Base-by-base conservation (phyloP, 2,329 filamentous ascomycete genomes). In the Aspergillus fumigatiaffinis region DNA sequence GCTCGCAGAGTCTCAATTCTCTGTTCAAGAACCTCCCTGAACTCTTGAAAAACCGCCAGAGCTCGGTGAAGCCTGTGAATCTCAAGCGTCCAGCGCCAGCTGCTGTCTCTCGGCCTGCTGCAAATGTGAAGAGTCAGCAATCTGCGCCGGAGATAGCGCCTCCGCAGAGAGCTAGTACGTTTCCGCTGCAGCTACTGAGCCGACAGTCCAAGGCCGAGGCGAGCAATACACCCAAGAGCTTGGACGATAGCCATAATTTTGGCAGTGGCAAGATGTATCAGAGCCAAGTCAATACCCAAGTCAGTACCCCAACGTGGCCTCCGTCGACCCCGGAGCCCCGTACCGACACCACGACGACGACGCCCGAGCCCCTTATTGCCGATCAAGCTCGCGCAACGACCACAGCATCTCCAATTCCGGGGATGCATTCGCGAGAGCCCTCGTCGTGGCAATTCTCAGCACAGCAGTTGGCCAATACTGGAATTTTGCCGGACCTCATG, bases 11-110 rank as follows among this genome's bases (percentile, higher is more conserved):
- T 44, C 80, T 99, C 28, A 84, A 86, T 70, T 81, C 82, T 51
- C 81, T 97, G 7, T 97, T 97, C 71, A 90, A 94, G 59, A 86
- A 92, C 68, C 76, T 97, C 1, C 91, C 92, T 1, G 87, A 89
- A 52, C 83, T 83, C 56, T 78, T 95, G 35, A 87, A 87, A 65
- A 79, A 84, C 54, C 72, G 76, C 35, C 76, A 80, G 56, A 78
- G 74, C 50, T 76, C 77, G 17, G 76, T 77, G 49, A 70, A 76
- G 7, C 71, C 75, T n/a, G 74, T 73, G 32, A 78, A 77, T 57
- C 78, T 82, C 62, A 81, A 83, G 61, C 76, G 80, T n/a, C 70
- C 73, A 4, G 71, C 74, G 2, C 73, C 77, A 6, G 68, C 71
- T 5, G 64, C 60, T 41, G 56, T 52, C 63, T 29, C 46, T 51